Base-by-base conservation (phyloP, 208 protist species). In the Endotrypanum monterogeii region DNA sequence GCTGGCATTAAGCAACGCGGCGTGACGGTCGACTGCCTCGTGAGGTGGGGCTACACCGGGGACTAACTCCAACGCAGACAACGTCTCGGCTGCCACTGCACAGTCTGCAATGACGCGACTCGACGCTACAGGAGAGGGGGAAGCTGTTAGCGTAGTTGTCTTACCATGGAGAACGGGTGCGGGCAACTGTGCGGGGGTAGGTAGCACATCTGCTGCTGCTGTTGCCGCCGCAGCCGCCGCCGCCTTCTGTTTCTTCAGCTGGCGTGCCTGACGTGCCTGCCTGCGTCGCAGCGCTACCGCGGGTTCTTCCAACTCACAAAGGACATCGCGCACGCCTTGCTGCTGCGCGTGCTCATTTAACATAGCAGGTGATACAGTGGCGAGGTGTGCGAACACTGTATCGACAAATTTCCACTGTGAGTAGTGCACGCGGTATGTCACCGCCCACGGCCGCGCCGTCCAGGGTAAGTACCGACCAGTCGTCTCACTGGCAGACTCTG, bases 341-440 rank as follows among this genome's bases (percentile, higher is more conserved):
- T 76, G 46, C 30, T 81, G 60, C 0, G 85, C 88, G 2, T 78
- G 81, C 35, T 72, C 71, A 55, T 74, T 85, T 37, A 94, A 41
- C 71, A 86, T 76, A 41, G 44, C 73, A 2, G 81, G 70, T 8
- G 67, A 68, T 65, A 89, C 82, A n/a, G 78, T 78, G 25, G 82
- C 70, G 51, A 89, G 73, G 30, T 82, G 79, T 12, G 83, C 69
- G 3, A 92, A 67, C 9, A 84, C 76, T 18, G 79, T 82, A 61
- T 95, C 87, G 23, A 93, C 71, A 48, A 87, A 90, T 32, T 85
- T 81, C 86, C 83, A 92, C 41, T 91, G 84, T 5, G 78, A 50
- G 35, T 79, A 62, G 73, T 85, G 78, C 18, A 77, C 71, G 32
- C 83, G 57, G 80, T 93, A 90, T 48, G 80, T 85, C 1, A 89